Evolutionary conservation across 306 rosid species (phyloP), one percentile per base, ranked within the genome.

Genomic region (Casuarina cunninghamiana): DNA sequence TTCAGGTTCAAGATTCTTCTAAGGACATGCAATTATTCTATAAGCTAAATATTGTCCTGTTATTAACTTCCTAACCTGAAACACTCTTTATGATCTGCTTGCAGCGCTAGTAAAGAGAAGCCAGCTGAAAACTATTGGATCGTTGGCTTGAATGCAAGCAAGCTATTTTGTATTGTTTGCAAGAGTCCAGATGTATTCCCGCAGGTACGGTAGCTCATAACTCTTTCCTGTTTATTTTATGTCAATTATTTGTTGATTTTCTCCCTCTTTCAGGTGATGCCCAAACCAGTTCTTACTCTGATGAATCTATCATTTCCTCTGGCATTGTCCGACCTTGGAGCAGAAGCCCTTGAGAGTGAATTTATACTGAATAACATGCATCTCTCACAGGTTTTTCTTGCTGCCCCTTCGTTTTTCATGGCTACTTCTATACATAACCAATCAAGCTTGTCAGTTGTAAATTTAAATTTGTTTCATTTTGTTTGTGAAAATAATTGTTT

Each of bases 281-380:
- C 98, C 49, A 93, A 93, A 76, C 97, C 98, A 73, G 84, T 95
- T 77, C 91, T 95, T 71, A 86, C 89, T 43, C 87, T 86, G 16
- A 81, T 88, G 74, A 81, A 84, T 84, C 90, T 95, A 82, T 93
- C 96, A 38, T 89, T 93, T 83, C 97, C 99, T 73, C 93, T 93
- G 32, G 96, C 99, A 51, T 88, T 93, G 60, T 95, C 97, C 77
- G 99, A 95, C 80, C 89, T 91, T 79, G 99, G 97, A 75, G 87
- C 93, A 4, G 98, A 91, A 73, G 85, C 90, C 78, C 97, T 87
- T 80, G 97, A 95, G 82, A 93, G 91, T 39, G 96, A 89, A 82
- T 91, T 93, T 75, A 88, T 95, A 57, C 80, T 91, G 87, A 95
- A 93, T 82, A 82, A 55, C 84, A 89, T 86, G 94, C 86, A 83